Evolutionary conservation across 2,329 filamentous ascomycete species (phyloP).

Genomic region (Gyromitra esculenta): DNA sequence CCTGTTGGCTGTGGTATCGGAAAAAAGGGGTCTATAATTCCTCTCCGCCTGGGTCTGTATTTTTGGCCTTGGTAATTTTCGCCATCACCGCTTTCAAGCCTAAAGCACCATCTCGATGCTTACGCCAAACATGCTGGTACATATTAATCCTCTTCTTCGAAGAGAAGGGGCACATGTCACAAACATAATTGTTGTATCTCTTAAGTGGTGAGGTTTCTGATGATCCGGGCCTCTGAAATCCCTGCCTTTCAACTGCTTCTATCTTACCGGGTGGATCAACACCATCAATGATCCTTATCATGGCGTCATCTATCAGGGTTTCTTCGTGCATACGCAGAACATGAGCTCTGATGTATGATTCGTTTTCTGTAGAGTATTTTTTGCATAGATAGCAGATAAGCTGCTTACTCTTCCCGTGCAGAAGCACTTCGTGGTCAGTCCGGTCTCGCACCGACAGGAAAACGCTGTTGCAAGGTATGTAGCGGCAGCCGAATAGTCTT

Average conservation of each 20-base stretch:
- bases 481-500: neutral
- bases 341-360: neutral
- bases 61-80: neutral
- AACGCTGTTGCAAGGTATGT: neutral
- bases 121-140: constrained; percentile 8
- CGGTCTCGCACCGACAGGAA: neutral
- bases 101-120: neutral
- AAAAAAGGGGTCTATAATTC: neutral
- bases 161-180: neutral
- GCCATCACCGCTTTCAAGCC: neutral
- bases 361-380: neutral
- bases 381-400: neutral
- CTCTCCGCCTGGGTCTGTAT: neutral
- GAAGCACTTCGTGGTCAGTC: neutral
- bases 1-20: neutral
- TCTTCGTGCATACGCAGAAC: neutral
- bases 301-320: neutral
- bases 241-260: neutral
- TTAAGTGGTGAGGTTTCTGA: neutral
- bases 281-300: neutral
- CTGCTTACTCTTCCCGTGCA: neutral
- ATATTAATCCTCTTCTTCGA: neutral
- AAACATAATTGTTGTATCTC: neutral
- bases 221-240: neutral
- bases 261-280: neutral